phyloP scores from a whole-genome alignment of 805 yeast species.

The Candida anglica region DNA sequence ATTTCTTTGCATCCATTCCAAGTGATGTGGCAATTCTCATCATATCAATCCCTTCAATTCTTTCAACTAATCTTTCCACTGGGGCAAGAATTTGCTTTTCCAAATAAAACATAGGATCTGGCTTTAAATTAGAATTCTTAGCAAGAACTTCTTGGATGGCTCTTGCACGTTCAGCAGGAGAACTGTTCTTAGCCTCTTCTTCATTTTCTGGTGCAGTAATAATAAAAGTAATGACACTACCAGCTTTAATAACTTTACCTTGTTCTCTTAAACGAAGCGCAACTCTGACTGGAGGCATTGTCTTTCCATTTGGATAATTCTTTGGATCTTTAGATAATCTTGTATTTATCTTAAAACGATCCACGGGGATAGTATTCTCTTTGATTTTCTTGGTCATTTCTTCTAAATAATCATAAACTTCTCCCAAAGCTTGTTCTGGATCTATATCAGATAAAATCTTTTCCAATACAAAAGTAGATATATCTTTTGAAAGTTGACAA shows the following conservation, averaged over 20 bases:
- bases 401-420: constrained; percentile 69
- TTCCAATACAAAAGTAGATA: constrained; percentile 70
- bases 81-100: constrained; percentile 91
- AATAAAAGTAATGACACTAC: constrained; percentile 84
- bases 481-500: constrained; percentile 88
- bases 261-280: constrained; percentile 77
- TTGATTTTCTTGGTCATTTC: constrained; percentile 55
- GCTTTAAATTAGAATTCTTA: constrained; percentile 47
- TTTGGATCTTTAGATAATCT: constrained; percentile 84
- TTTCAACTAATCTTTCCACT: constrained; percentile 78
- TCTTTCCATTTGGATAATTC: constrained; percentile 75
- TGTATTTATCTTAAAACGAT: constrained; percentile 77
- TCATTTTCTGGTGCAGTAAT: constrained; percentile 46
- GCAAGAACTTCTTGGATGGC: constrained; percentile 70
- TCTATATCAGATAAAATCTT: constrained; percentile 70
- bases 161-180: constrained; percentile 78
- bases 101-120: constrained; percentile 77
- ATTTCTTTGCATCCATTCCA: constrained; percentile 72
- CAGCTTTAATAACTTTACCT: constrained; percentile 85
- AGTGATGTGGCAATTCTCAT: constrained; percentile 71
- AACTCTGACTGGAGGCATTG: constrained; percentile 87
- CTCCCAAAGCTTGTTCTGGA: constrained; percentile 69
- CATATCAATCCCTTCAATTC: constrained; percentile 82
- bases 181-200: constrained; percentile 18
- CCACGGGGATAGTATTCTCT: constrained; percentile 57